A percentile compares a stretch with the other conserved stretches of the same genome.
phyloP scores from a whole-genome alignment of 768 basidiomycete species.

The Mycena alexandri region DNA sequence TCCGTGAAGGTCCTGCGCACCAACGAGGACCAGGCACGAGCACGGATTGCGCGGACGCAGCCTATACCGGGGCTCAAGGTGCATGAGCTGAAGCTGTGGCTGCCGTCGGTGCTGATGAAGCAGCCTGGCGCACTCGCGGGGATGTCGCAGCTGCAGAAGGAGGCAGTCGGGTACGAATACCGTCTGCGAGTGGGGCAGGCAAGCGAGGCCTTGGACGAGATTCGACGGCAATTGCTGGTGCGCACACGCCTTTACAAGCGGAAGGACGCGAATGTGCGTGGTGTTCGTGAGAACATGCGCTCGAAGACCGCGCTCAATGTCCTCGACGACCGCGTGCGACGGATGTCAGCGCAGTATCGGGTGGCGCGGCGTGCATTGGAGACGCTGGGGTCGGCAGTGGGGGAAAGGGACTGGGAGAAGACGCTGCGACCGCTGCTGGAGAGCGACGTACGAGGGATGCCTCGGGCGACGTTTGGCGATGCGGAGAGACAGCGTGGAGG shows the following conservation, averaged over 20 bases:
- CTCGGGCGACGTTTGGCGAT: neutral
- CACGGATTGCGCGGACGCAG: neutral
- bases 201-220: neutral
- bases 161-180: no score
- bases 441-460: constrained; percentile 37
- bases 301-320: constrained; percentile 34
- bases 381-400: constrained; percentile 2
- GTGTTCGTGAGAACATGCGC: constrained; percentile 42
- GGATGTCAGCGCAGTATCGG: constrained; percentile 33
- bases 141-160: neutral
- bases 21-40: neutral
- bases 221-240: neutral
- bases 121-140: neutral
- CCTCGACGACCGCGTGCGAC: constrained; percentile 35
- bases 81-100: constrained; percentile 34
- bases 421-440: constrained; percentile 24
- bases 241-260: neutral
- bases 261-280: constrained; percentile 29
- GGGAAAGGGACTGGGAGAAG: constrained; percentile 31
- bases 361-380: constrained; percentile 36
- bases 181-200: neutral
- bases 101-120: constrained; percentile 43
- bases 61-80: neutral
- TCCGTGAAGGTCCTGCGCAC: constrained; percentile 3
- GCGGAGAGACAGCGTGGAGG: no score